phyloP scores from a whole-genome alignment of 371 early-diverging fungal genomes.

The Syncephalastrum monosporum region DNA sequence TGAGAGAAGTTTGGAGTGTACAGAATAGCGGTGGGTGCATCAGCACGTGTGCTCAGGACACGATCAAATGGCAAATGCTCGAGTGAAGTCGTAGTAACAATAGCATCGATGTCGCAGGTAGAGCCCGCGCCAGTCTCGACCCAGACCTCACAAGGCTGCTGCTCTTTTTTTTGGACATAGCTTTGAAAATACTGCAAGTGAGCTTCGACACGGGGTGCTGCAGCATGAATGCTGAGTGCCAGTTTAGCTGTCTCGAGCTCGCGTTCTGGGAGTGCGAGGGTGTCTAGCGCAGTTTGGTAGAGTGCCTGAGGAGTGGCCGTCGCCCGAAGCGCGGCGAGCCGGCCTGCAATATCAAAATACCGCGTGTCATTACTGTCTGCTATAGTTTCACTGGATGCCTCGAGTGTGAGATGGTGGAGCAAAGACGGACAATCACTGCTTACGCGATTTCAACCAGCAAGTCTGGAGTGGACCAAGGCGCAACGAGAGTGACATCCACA shows the following conservation, averaged over 20 bases:
- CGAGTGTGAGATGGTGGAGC: neutral
- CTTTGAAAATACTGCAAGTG: conserved; percentile 77
- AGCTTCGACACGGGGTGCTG: conserved; percentile 80
- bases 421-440: conserved; percentile 7
- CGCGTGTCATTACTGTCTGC: conserved; percentile 59
- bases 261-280: neutral
- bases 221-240: conserved; percentile 63
- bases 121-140: too few species aligned
- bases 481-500: conserved; percentile 51
- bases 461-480: conserved; percentile 61
- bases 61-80: conserved; percentile 47
- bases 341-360: conserved; percentile 32
- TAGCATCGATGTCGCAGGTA: too few species aligned
- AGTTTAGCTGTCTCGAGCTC: conserved; percentile 44
- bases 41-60: conserved; percentile 11
- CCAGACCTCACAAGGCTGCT: conserved; percentile 55
- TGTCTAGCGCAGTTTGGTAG: conserved; percentile 5
- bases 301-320: conserved; percentile 11
- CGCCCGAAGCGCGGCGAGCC: neutral
- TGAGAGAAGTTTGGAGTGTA: conserved; percentile 54
- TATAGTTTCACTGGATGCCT: conserved; percentile 56
- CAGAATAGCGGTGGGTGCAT: conserved; percentile 27
- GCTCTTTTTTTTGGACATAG: conserved; percentile 31
- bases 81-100: too few species aligned
- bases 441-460: conserved; percentile 66